phyloP scores from a whole-genome alignment of 1,284 basidiomycete genomes.

The Anthracocystis walkeri region DNA sequence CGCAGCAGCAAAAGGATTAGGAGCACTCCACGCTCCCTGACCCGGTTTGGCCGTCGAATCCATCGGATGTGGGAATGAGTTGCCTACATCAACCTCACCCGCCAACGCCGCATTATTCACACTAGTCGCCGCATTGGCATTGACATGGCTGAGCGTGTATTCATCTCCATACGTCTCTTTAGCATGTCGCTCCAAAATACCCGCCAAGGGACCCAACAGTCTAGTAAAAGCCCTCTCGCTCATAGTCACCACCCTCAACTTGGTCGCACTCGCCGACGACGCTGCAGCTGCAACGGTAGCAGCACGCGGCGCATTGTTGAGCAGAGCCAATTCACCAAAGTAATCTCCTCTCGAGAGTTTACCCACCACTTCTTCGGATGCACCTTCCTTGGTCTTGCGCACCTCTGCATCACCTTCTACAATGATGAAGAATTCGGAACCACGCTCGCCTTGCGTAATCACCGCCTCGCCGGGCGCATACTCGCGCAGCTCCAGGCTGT shows the following conservation, averaged over 20 bases:
- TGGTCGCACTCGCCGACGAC: slow-evolving; percentile 49
- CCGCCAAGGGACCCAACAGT: slow-evolving; percentile 87
- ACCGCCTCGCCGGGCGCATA: slow-evolving; percentile 87
- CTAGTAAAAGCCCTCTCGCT: slow-evolving; percentile 95
- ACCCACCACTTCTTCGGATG: slow-evolving; percentile 73
- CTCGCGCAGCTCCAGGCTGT: slow-evolving; percentile 86
- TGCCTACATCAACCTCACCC: slow-evolving; percentile 3
- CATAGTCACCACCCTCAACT: slow-evolving; percentile 80
- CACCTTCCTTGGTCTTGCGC: slow-evolving; percentile 79
- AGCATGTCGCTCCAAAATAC: slow-evolving; percentile 87
- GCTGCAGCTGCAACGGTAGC: slow-evolving; percentile 89
- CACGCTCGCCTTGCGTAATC: slow-evolving; percentile 90
- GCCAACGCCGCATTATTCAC: slow-evolving; percentile 15
- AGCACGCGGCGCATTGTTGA: slow-evolving; percentile 86
- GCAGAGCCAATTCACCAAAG: slow-evolving; percentile 91
- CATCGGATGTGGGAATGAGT: slow-evolving; percentile 35
- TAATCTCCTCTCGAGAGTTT: slow-evolving; percentile 90
- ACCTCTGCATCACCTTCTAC: slow-evolving; percentile 92
- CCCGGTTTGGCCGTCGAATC: slow-evolving; percentile 46
- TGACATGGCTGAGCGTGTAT: slow-evolving; percentile 16
- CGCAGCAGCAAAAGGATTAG: slow-evolving; percentile 47
- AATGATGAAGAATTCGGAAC: slow-evolving; percentile 96
- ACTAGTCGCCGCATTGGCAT: slow-evolving; percentile 7
- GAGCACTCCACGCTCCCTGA: slow-evolving; percentile 38
- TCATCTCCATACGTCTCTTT: slow-evolving; percentile 64